Conservation (phyloP, 2,329 filamentous ascomycete genomes). For the Mycocentrospora acerina region DNA sequence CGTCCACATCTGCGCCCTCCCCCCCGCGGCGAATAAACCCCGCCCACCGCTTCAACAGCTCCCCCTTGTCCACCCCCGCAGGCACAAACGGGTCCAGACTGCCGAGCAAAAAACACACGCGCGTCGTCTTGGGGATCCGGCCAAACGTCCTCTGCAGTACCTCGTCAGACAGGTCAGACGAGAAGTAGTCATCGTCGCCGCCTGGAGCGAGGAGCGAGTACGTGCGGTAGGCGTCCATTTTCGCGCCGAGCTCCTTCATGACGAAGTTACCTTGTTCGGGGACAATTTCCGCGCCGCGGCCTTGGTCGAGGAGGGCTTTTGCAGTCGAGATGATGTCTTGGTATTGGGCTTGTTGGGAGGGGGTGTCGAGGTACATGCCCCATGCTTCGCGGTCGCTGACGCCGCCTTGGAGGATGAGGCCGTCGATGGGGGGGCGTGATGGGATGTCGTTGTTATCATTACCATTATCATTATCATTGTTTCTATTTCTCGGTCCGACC, state of each 20-base stretch:
- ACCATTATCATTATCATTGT: no score
- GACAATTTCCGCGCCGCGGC: slow-evolving; percentile 58
- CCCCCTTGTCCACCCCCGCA: slow-evolving; percentile 56
- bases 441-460: no score
- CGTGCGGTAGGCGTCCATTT: slow-evolving; percentile 60
- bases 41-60: slow-evolving; percentile 60
- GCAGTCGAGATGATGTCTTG: slow-evolving; percentile 52
- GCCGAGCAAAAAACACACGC: slow-evolving; percentile 66
- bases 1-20: slow-evolving; percentile 55
- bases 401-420: slow-evolving; percentile 76
- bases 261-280: slow-evolving; percentile 39
- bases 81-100: slow-evolving; percentile 68
- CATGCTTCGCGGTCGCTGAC: slow-evolving; percentile 73
- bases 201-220: slow-evolving; percentile 59
- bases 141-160: slow-evolving; percentile 67
- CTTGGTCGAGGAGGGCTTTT: slow-evolving; percentile 56
- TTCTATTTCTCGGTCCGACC: slow-evolving; percentile 21
- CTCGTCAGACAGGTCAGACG: slow-evolving; percentile 68
- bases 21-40: slow-evolving; percentile 45
- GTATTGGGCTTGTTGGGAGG: no score
- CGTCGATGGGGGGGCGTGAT: slow-evolving; percentile 63
- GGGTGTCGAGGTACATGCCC: no score
- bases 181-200: slow-evolving; percentile 85
- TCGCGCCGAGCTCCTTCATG: slow-evolving; percentile 36
- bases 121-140: slow-evolving; percentile 51